Evolutionary conservation across 208 protist species (phyloP), one percentile per base, ranked within the genome.

Genomic region (Leishmania tropica): DNA sequence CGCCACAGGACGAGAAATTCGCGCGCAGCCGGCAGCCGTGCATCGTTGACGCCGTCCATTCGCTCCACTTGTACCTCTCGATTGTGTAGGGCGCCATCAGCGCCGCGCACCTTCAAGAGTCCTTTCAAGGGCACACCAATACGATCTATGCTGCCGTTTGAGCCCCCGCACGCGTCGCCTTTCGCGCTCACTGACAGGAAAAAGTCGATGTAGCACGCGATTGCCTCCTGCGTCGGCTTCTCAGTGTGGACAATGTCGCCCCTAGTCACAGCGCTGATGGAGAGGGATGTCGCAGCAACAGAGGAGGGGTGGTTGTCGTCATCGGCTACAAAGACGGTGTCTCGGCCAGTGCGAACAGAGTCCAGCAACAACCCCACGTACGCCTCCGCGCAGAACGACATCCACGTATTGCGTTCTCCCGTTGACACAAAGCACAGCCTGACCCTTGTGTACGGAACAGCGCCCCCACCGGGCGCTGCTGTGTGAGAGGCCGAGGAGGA

Each of bases 171-270:
- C 8, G 71, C 60, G 10, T 86, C 85, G 13, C 64, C 48, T 7
- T 78, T 81, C 24, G 80, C 82, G 47, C 65, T 60, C 48, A 54
- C 83, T 2, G 86, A 88, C 53, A 95, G 88, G 78, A 92, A 92
- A 67, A 95, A 95, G 78, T 93, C 85, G 54, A 95, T 85, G 79
- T 92, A 87, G n/a, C 74, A 64, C 71, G 85, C 80, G 1, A 89
- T 72, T 58, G 71, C 86, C 24, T 87, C 86, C n/a, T 80, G 73
- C 21, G 86, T 80, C 2, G 81, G 84, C 35, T 75, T 80, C 54
- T 77, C 79, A 24, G 83, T 47, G 35, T 54, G 51, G 40, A 64
- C 62, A 24, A 10, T 60, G 3, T 80, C 76, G 6, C 35, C 13
- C 17, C 60, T 31, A 3, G 11, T 42, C 24, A 8, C 31, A 68